Base-by-base conservation (phyloP, 352 stramenopile species). In the Pythium periplocum region DNA sequence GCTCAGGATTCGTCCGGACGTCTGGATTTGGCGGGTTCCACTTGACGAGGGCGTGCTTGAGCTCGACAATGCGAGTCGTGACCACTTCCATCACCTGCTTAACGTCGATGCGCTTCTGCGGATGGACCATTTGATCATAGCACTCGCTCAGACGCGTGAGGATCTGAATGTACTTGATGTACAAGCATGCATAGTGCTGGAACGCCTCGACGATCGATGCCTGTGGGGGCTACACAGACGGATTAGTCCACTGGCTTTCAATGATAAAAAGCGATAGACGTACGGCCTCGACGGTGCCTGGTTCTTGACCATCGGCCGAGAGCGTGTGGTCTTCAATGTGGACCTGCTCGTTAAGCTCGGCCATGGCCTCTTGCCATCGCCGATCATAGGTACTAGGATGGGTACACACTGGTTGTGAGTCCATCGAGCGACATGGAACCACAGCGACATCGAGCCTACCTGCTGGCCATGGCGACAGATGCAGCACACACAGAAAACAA, bases 91-190 rank as follows among this genome's bases (percentile, higher is more conserved):
- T 85, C 59, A 93, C 78, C 55, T 91, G 81, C 61, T 96, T 95
- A 31, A 98, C 88, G 61, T 97, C 88, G 47, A 97, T 83, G 37
- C 93, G 88, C 60, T 98, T 98, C 57, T 98, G 94, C 12, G 90
- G 91, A 53, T 98, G 94, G 45, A 97, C 82, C 73, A 96, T 97
- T 69, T 87, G 78, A 51, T 98, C 90, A 69, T 97, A 97, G 64
- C 87, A 97, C 51, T 86, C 78, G 34, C 95, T 69, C 46, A 98
- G 70, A 2, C 86, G 83, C 35, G 77, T 81, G 51, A 98, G 78
- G 56, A 98, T 96, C 64, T 98, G 84, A 46, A 94, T 78, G 62
- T 96, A 97, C 73, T 97, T 96, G 58, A 98, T 95, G 73, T 98
- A 98, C 36, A 98, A 69, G 47, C 85, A 95, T n/a, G 88, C 86